Evolutionary conservation across 1,139 yeast genomes (phyloP).

Genomic region (Saccharomycopsis hybrid): DNA sequence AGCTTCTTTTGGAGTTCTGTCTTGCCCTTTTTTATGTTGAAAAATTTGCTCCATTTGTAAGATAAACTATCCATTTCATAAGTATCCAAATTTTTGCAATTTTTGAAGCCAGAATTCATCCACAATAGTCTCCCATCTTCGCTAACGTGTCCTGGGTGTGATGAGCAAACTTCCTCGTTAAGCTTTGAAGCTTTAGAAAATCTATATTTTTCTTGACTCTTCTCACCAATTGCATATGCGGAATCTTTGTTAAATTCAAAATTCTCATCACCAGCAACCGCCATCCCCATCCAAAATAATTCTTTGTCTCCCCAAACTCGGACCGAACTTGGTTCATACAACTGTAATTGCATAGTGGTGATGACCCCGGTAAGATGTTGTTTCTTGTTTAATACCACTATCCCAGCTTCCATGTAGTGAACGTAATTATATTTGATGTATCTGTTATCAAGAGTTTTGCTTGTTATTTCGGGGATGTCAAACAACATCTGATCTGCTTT

Average conservation of each 20-base stretch:
- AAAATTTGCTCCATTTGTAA: conserved; percentile 1
- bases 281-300: conserved; percentile 47
- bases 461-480: conserved; percentile 29
- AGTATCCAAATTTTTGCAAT: conserved; percentile 36
- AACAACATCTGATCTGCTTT: conserved; percentile 32
- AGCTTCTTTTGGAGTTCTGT: conserved; percentile 8
- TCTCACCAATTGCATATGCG: conserved; percentile 43
- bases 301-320: conserved; percentile 45
- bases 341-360: conserved; percentile 33
- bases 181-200: conserved; percentile 21
- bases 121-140: conserved; percentile 39
- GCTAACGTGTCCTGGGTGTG: conserved; percentile 39
- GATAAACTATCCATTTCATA: conserved; percentile 11
- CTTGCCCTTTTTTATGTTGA: background rate
- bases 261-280: conserved; percentile 44
- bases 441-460: conserved; percentile 30
- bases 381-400: conserved; percentile 33
- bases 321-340: conserved; percentile 29
- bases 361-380: conserved; percentile 34
- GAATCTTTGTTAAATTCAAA: conserved; percentile 32
- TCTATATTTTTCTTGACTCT: conserved; percentile 22
- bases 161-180: conserved; percentile 34
- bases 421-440: conserved; percentile 29
- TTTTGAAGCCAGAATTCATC: conserved; percentile 50
- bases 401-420: conserved; percentile 39